phyloP scores from a whole-genome alignment of 768 basidiomycete species.

The Chalciporus sphaerocephalus region DNA sequence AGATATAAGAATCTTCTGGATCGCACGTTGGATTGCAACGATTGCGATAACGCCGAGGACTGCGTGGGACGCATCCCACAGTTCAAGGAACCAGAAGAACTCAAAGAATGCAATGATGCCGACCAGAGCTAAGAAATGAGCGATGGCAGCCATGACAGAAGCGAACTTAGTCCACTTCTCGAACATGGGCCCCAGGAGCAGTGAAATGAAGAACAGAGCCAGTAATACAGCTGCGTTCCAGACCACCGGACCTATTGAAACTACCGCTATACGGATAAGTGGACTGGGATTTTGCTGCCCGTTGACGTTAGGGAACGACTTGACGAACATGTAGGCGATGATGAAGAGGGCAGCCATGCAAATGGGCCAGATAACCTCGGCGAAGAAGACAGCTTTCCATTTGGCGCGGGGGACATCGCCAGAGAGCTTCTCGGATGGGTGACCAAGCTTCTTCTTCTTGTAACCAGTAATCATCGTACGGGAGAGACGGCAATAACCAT shows the following conservation, averaged over 20 bases:
- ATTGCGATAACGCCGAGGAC: constrained; percentile 89
- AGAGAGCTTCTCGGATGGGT: constrained; percentile 96
- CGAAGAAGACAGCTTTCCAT: constrained; percentile 79
- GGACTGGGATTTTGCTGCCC: constrained; percentile 74
- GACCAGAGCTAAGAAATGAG: constrained; percentile 76
- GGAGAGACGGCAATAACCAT: constrained; percentile 96
- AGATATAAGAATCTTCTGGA: constrained; percentile 92
- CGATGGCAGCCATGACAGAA: constrained; percentile 87
- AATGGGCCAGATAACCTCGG: constrained; percentile 81
- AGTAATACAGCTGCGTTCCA: constrained; percentile 92
- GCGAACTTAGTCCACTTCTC: constrained; percentile 83
- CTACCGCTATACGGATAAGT: constrained; percentile 82
- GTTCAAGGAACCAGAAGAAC: constrained; percentile 96
- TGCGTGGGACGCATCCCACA: constrained; percentile 95
- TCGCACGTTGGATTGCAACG: constrained; percentile 83
- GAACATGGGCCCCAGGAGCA: constrained; percentile 90
- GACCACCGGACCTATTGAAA: constrained; percentile 88
- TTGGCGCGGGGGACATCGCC: constrained; percentile 89
- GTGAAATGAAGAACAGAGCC: constrained; percentile 82
- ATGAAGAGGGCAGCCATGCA: constrained; percentile 72
- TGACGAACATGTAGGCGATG: constrained; percentile 88
- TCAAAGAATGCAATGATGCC: constrained; percentile 91
- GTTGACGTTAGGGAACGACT: constrained; percentile 70
- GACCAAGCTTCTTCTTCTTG: constrained; percentile 98
- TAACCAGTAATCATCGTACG: constrained; percentile 98